Base-by-base conservation (phyloP, 2,329 filamentous ascomycete genomes). In the Cryphonectria radicalis region DNA sequence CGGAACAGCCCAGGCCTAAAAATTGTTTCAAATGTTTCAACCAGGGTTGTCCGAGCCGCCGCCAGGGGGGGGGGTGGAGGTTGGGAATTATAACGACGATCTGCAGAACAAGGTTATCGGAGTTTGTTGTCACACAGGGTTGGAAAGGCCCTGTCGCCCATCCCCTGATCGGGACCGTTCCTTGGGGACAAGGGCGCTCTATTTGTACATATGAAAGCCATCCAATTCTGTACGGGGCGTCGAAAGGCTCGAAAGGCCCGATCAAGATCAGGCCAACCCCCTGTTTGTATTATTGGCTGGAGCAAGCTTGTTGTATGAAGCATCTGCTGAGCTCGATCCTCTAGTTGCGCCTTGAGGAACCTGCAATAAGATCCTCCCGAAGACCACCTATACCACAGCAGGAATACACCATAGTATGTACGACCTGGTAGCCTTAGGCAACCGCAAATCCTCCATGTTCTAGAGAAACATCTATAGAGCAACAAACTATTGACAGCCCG, bases 1-100 rank as follows among this genome's bases (percentile, higher is more conserved):
- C 25, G 43, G 28, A 35, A 65, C 42, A 50, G 63, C 42, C 28
- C 40, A 64, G 62, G 19, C 8, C 59, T 62, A 46, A 53, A 50
- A 35, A 50, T 65, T 65, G 43, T 65, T 53, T 65, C 63, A 53
- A 40, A 53, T 65, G 63, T 53, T 50, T 65, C 63, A 65, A 35
- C 25, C 22, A 32, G 46, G 46, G 43, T 22, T 22, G 43, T 22
- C 11, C 42, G 63, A 50, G 32, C 25, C 14, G 37, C 37, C 37
- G 35, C 35, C 40, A 46, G 25, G 42, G 25, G 37, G 10, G 10
- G 7, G 13, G 28, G 10, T n/a, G n/a, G n/a, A n/a, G 4, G 35
- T 10, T 35, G 28, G 35, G 60, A 40, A 42, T 19, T 37, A 11
- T 22, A 46, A 46, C 59, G 8, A 62, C 35, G 59, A 62, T 62